These are phyloP conservation scores for Pleurotus citrinopileatus DNA, from an alignment of 768 basidiomycete genomes.

Conservation along the genomic window DNA sequence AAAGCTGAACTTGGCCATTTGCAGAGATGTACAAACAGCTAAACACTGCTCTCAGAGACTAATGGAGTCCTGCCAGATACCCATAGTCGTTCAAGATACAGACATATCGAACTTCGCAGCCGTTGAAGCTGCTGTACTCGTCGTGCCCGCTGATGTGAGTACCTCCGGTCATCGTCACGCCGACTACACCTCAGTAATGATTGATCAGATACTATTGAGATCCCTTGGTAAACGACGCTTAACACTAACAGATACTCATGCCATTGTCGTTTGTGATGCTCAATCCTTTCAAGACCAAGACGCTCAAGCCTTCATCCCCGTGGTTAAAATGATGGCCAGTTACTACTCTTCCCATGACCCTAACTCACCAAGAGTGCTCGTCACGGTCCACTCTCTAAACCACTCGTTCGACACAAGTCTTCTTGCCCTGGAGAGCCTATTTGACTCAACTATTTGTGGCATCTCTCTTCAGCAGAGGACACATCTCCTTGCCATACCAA, in stretches of 20 bases:
- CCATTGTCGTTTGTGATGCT: conserved; percentile 44
- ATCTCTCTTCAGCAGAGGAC: conserved; percentile 28
- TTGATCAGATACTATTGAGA: conserved; percentile 34
- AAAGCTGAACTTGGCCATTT: too few relatives aligned
- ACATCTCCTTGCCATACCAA: conserved; percentile 29
- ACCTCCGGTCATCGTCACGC: conserved; percentile 1
- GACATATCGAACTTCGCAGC: too few relatives aligned
- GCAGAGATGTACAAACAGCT: too few relatives aligned
- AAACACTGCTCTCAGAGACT: too few relatives aligned
- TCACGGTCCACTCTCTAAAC: conserved; percentile 27
- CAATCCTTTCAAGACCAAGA: conserved; percentile 32
- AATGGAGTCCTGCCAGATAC: too few relatives aligned
- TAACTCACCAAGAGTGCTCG: conserved; percentile 41
- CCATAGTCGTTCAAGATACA: too few relatives aligned
- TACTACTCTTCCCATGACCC: conserved; percentile 37
- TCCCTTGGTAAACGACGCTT: conserved; percentile 34
- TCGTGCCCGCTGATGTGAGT: conserved; percentile 39
- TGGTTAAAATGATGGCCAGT: conserved; percentile 43
- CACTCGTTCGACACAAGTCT: conserved; percentile 30
- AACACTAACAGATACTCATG: conserved; percentile 39
- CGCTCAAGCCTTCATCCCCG: conserved; percentile 30
- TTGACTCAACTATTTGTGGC: conserved; percentile 38
- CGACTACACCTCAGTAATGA: conserved; percentile 8
- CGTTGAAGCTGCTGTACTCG: conserved; percentile 26
- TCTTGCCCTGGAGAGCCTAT: conserved; percentile 33